A percentile compares a stretch with the other conserved stretches of the same genome.
These are phyloP conservation scores for Phalaenopsis equestris DNA, from an alignment of 106 monocot species.

Conservation along the genomic window DNA sequence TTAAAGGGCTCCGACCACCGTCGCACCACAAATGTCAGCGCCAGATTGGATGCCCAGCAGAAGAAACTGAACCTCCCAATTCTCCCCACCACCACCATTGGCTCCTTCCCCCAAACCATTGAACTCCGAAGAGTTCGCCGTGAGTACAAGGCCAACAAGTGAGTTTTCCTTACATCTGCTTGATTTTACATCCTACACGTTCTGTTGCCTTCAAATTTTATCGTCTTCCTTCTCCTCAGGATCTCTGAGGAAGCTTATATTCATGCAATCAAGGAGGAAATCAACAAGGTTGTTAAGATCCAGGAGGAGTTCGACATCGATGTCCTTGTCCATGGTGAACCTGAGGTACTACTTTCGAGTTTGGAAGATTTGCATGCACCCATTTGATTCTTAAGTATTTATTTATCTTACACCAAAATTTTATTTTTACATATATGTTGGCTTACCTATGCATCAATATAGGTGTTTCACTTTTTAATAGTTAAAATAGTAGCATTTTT, in stretches of 20 bases:
- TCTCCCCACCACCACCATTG: slow-evolving; percentile 21
- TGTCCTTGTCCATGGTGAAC: slow-evolving; percentile 25
- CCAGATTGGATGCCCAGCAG: slow-evolving; percentile 21
- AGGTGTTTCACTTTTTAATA: neutral
- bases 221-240: neutral
- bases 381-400: no score
- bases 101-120: slow-evolving; percentile 21
- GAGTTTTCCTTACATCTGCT: neutral
- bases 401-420: no score
- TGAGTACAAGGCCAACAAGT: slow-evolving; percentile 27
- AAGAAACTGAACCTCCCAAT: slow-evolving; percentile 12
- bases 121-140: slow-evolving; percentile 22
- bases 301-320: slow-evolving; percentile 21
- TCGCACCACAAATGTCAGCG: slow-evolving; percentile 16
- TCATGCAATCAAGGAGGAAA: slow-evolving; percentile 22
- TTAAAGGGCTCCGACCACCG: slow-evolving; percentile 20
- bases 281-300: slow-evolving; percentile 26
- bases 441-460: no score
- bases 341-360: slow-evolving; percentile 7
- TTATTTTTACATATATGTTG: no score
- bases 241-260: slow-evolving; percentile 24
- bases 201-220: neutral
- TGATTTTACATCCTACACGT: neutral
- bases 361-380: no score
- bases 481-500: neutral